A percentile compares a stretch with the other conserved stretches of the same genome.
Conservation (phyloP, 2,329 filamentous ascomycete species). For the Xylaria hypoxylon region DNA sequence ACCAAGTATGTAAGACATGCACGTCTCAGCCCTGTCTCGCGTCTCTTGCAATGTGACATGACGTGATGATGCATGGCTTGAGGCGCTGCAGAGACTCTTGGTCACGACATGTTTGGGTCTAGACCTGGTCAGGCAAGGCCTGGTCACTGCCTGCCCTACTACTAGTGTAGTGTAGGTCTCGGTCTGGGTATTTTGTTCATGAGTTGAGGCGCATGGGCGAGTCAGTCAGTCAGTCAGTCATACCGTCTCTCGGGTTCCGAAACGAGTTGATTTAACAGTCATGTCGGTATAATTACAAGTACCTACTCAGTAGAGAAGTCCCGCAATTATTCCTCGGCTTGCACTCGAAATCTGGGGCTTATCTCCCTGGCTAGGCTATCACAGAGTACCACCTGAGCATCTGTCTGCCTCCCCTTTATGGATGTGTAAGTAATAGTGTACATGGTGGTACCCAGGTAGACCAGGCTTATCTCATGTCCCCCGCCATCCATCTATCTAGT, state of each 20-base stretch:
- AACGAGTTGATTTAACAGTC: background rate
- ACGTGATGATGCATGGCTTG: constrained; percentile 18
- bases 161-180: too few relatives aligned
- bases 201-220: constrained; percentile 19
- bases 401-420: too few relatives aligned
- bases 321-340: too few relatives aligned
- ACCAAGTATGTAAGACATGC: background rate
- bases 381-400: too few relatives aligned
- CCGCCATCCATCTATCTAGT: too few relatives aligned
- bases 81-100: constrained; percentile 16
- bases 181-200: background rate
- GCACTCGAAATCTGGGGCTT: background rate
- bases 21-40: constrained; percentile 30
- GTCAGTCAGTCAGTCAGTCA: constrained; percentile 9
- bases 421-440: too few relatives aligned
- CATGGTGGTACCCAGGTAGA: too few relatives aligned
- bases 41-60: constrained; percentile 21
- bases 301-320: too few relatives aligned
- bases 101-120: background rate
- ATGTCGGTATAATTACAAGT: background rate
- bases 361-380: too few relatives aligned
- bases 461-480: too few relatives aligned
- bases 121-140: too few relatives aligned
- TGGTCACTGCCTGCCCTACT: too few relatives aligned
- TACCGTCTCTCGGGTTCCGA: background rate